Evolutionary conservation across 345 rosid genomes (phyloP), one percentile per base, ranked within the genome.

Genomic region (Salix viminalis): DNA sequence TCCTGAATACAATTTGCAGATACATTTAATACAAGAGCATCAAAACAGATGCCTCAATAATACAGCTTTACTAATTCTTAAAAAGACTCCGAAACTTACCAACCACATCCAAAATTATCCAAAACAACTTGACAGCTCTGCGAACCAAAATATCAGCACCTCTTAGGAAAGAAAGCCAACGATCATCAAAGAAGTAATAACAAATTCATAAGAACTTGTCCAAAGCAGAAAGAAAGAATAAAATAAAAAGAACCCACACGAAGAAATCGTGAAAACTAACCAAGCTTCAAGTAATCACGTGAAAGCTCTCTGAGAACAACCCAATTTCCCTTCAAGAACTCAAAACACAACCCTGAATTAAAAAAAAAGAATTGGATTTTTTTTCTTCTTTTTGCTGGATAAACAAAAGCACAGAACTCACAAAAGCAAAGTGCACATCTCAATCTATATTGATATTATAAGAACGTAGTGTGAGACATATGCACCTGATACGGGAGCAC

Each of bases 401-500:
- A n/a, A 58, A 3, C 64, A 58, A 58, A 56, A n/a, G 62, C 26
- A 56, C 26, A 23, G 28, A 58, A n/a, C 2, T 39, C 68, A 16
- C 15, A 21, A 50, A 30, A 19, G 23, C 70, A 68, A 18, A 13
- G 52, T 66, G 64, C 67, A 34, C 65, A 72, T 69, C 78, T 69
- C 78, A 69, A 58, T 23, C 39, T 8, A 70, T 24, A 23, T 41
- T 9, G 10, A 41, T 41, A 10, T 41, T 41, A 41, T 41, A 32
- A 39, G 34, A 36, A 42, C 26, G 16, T 21, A 1, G 46, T 14
- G 52, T 21, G n/a, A 71, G 79, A 76, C 73, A 76, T 39, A 48
- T 11, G 79, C 76, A 71, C 69, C 70, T 76, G 79, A 76, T 67
- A 3, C 66, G 65, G 34, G 34, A 23, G 41, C 39, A 37, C 73